A percentile compares a stretch with the other conserved stretches of the same genome.
Conservation (phyloP, 1,139 yeast species). For the Hansenula lynferdii region DNA sequence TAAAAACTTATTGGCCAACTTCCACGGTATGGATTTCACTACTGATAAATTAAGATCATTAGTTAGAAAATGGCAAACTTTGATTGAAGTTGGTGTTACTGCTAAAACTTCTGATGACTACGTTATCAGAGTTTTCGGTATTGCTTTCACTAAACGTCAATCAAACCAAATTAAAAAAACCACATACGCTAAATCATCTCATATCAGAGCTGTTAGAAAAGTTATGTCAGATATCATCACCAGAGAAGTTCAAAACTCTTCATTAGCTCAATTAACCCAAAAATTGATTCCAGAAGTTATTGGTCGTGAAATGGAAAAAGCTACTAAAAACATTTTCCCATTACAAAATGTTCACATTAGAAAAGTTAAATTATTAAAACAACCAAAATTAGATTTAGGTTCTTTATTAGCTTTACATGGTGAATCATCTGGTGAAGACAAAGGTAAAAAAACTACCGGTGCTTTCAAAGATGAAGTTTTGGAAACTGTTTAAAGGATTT, state of each 20-base stretch:
- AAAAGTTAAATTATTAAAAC: constrained; percentile 87
- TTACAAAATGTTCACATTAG: constrained; percentile 90
- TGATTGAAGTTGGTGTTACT: constrained; percentile 87
- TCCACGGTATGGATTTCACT: constrained; percentile 93
- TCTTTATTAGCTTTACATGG: constrained; percentile 87
- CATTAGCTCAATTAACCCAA: constrained; percentile 82
- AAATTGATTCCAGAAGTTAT: constrained; percentile 89
- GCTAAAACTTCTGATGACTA: constrained; percentile 91
- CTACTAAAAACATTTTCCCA: constrained; percentile 81
- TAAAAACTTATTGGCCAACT: constrained; percentile 88
- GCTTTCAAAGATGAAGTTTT: constrained; percentile 91
- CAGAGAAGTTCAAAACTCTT: constrained; percentile 79
- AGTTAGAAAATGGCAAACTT: constrained; percentile 92
- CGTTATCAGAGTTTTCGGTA: constrained; percentile 82
- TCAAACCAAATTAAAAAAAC: constrained; percentile 89
- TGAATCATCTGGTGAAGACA: constrained; percentile 77
- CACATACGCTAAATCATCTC: constrained; percentile 86
- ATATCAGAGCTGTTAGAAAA: constrained; percentile 82
- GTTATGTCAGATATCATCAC: constrained; percentile 82
- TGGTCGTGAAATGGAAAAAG: constrained; percentile 87
- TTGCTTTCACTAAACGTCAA: constrained; percentile 91
- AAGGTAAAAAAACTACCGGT: constrained; percentile 84
- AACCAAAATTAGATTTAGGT: constrained; percentile 90
- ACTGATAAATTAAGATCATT: constrained; percentile 86
- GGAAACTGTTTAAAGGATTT: constrained; percentile 59